Conservation (phyloP, 768 basidiomycete genomes). For the Serendipita indica region DNA sequence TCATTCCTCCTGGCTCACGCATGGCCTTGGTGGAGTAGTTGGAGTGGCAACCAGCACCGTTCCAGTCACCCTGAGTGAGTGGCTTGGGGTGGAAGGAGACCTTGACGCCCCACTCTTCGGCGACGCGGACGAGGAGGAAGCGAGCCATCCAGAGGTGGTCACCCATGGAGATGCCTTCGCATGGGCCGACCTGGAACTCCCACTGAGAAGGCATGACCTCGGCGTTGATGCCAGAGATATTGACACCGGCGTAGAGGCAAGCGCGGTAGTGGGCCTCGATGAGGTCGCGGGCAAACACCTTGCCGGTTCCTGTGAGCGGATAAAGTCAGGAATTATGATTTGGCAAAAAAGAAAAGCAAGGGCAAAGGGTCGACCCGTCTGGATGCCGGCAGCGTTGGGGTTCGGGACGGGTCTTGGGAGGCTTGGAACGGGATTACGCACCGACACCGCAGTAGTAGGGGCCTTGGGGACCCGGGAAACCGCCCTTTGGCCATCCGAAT, state of each 20-base stretch:
- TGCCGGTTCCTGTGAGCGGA: conserved; percentile 60
- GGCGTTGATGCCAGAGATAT: conserved; percentile 98
- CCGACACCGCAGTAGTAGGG: conserved; percentile 99
- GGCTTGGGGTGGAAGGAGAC: conserved; percentile 99
- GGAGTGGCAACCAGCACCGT: conserved; percentile 97
- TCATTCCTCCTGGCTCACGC: conserved; percentile 89
- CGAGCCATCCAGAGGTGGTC: conserved; percentile 99
- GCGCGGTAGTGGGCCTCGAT: conserved; percentile 99
- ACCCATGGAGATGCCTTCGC: conserved; percentile 95
- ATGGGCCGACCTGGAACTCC: conserved; percentile 99
- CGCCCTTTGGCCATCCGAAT: conserved; percentile 95
- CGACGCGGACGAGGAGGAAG: conserved; percentile 87
- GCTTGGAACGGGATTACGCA: conserved; percentile 25
- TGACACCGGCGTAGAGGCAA: conserved; percentile 87
- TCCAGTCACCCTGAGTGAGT: conserved; percentile 85
- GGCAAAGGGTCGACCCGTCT: too few relatives aligned
- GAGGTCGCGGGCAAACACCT: conserved; percentile 95
- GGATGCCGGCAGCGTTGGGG: background rate
- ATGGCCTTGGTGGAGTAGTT: conserved; percentile 93
- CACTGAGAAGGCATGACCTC: conserved; percentile 99
- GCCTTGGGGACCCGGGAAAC: conserved; percentile 98
- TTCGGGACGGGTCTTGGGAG: background rate
- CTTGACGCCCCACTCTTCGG: conserved; percentile 94
- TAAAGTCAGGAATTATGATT: conserved; percentile 10
- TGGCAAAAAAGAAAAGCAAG: conserved; percentile 1